phyloP scores from a whole-genome alignment of 176 grass and related monocot genomes.

The Cenchrus fungigraminus region DNA sequence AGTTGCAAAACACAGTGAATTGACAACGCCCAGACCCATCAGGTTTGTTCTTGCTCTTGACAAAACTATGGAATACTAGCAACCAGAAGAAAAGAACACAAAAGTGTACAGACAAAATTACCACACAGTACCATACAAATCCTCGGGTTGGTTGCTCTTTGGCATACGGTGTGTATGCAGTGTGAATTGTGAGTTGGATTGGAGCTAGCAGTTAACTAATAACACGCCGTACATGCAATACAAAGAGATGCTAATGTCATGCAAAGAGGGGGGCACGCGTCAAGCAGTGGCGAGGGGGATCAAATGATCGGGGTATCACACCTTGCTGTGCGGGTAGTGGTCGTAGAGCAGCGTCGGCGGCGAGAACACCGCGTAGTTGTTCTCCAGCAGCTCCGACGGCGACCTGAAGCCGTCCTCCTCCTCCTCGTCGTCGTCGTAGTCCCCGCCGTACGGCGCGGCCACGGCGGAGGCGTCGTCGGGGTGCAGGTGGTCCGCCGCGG shows the following conservation, averaged over 20 bases:
- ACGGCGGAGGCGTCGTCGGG: neutral
- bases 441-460: constrained; percentile 21
- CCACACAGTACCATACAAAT: constrained; percentile 35
- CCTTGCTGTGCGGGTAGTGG: constrained; percentile 56
- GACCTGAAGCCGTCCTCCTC: constrained; percentile 26
- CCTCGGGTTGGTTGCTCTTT: neutral
- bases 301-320: constrained; percentile 27
- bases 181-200: neutral
- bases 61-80: neutral
- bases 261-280: constrained; percentile 25
- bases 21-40: neutral
- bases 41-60: neutral
- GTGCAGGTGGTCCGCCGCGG: constrained; percentile 1
- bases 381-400: constrained; percentile 49
- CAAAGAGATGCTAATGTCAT: constrained; percentile 33
- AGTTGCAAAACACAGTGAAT: constrained; percentile 22
- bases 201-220: neutral
- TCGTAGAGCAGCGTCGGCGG: constrained; percentile 57
- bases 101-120: neutral
- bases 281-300: constrained; percentile 4
- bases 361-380: constrained; percentile 50
- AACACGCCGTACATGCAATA: constrained; percentile 49
- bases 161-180: constrained; percentile 32
- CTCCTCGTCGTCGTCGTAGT: neutral
- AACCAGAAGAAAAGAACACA: constrained; percentile 6